These are phyloP conservation scores for Loxodes magnus DNA, from an alignment of 73 alveolate species.

Conservation along the genomic window DNA sequence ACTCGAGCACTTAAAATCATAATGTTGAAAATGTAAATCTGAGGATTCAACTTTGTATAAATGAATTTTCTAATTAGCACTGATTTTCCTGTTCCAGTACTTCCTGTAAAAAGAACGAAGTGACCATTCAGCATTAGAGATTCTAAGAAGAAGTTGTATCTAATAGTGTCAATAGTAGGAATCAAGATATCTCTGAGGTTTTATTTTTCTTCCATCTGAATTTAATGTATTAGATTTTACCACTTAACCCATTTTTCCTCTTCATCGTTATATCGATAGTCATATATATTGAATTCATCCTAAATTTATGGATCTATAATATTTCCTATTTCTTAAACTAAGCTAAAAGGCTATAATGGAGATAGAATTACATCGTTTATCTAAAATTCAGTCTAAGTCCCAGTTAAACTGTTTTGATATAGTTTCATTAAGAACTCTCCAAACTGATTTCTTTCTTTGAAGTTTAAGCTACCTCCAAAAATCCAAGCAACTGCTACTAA, in stretches of 20 bases:
- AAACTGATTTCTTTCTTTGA: slow-evolving; percentile 42
- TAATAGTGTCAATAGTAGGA: slow-evolving; percentile 84
- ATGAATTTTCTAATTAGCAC: slow-evolving; percentile 90
- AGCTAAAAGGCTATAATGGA: too few species aligned
- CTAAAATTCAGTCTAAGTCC: too few species aligned
- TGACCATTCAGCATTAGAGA: not conserved
- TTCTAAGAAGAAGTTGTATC: slow-evolving; percentile 26
- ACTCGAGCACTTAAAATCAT: not conserved
- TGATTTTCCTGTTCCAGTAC: slow-evolving; percentile 87
- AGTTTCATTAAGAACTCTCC: too few species aligned
- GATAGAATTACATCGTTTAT: too few species aligned
- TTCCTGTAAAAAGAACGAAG: slow-evolving; percentile 10
- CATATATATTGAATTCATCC: too few species aligned
- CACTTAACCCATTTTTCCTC: too few species aligned
- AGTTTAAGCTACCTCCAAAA: slow-evolving; percentile 53
- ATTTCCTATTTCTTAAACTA: too few species aligned
- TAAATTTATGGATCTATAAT: too few species aligned
- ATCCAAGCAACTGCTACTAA: slow-evolving; percentile 57
- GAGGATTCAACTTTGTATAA: slow-evolving; percentile 26
- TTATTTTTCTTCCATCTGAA: slow-evolving; percentile 29
- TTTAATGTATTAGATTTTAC: too few species aligned
- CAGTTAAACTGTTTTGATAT: too few species aligned
- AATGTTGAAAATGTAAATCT: not conserved
- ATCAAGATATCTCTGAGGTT: slow-evolving; percentile 53
- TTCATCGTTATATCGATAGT: too few species aligned